Base-by-base conservation (phyloP, 345 rosid genomes). In the Raphanus raphanistrum region DNA sequence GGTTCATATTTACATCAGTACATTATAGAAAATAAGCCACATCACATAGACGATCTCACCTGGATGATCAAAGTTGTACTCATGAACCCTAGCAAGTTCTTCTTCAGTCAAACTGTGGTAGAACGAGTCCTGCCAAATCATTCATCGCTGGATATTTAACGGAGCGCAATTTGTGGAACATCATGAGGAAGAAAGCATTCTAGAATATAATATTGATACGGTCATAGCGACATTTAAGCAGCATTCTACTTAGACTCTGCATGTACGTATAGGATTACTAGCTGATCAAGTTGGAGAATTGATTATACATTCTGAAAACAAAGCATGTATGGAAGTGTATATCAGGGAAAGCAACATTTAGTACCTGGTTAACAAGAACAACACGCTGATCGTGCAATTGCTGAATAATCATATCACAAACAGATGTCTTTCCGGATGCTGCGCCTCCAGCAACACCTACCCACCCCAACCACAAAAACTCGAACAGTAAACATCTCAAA, bases 361-460 rank as follows among this genome's bases (percentile, higher is more conserved):
- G 17, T 78, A 91, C 98, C 94, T 93, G 98, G 75, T 90, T 90
- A 69, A 93, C 98, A 78, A 93, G 90, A 9, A 93, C 98, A 41
- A 91, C 98, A 62, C 98, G 93, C 74, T 93, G 98, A 82, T 93
- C 98, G 79, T 91, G 98, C 72, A 93, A 90, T 66, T 93, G 98
- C 85, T 93, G 98, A 79, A 93, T 93, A 17, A 93, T 93, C 97
- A 93, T 88, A 84, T 93, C 97, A 62, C 98, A 93, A 43, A 93
- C 97, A 45, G 98, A 88, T 71, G 98, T 91, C 83, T 93, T 93
- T 45, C 98, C 98, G n/a, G 98, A 89, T 55, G 98, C 97, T 0
- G 98, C 94, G 25, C 98, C 98, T 16, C 98, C 97, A 69, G 94
- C 97, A 82, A 93, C 98, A 62, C 98, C 98, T 93, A 45, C 2